phyloP scores from a whole-genome alignment of 139 green algal genomes.

The Coelastrella sp. region DNA sequence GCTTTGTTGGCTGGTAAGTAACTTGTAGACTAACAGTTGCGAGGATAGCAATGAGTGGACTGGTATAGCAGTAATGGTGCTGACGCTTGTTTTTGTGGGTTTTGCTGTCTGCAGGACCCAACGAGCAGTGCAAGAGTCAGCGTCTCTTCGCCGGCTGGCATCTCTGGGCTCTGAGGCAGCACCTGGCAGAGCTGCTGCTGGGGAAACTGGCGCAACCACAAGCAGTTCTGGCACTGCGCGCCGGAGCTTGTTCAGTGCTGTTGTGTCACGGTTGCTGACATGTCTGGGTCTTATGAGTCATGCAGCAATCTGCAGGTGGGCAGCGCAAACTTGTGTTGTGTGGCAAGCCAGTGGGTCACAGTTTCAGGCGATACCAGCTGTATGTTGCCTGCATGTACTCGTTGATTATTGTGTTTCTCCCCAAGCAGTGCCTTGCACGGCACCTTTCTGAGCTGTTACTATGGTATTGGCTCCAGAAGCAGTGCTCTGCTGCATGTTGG shows the following conservation, averaged over 20 bases:
- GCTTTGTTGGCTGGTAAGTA: too few relatives aligned
- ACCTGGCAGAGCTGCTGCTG: slow-evolving; percentile 23
- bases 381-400: not conserved
- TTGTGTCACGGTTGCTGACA: slow-evolving; percentile 53
- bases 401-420: too few relatives aligned
- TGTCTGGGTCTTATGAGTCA: slow-evolving; percentile 46
- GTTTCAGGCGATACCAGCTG: too few relatives aligned
- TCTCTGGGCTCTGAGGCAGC: slow-evolving; percentile 8
- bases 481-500: too few relatives aligned
- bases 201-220: not conserved
- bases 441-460: too few relatives aligned
- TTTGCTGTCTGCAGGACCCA: not conserved
- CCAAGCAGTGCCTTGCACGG: too few relatives aligned
- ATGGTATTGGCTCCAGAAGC: too few relatives aligned
- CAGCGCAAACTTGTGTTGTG: too few relatives aligned
- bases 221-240: not conserved
- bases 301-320: slow-evolving; percentile 37
- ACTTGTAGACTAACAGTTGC: too few relatives aligned
- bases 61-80: not conserved
- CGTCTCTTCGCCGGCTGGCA: slow-evolving; percentile 9
- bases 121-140: slow-evolving; percentile 34
- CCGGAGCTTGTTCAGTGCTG: slow-evolving; percentile 52
- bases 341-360: too few relatives aligned
- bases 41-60: too few relatives aligned
- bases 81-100: not conserved